These are phyloP conservation scores for Pythium guiyangense DNA, from an alignment of 352 stramenopile species.

Conservation along the genomic window DNA sequence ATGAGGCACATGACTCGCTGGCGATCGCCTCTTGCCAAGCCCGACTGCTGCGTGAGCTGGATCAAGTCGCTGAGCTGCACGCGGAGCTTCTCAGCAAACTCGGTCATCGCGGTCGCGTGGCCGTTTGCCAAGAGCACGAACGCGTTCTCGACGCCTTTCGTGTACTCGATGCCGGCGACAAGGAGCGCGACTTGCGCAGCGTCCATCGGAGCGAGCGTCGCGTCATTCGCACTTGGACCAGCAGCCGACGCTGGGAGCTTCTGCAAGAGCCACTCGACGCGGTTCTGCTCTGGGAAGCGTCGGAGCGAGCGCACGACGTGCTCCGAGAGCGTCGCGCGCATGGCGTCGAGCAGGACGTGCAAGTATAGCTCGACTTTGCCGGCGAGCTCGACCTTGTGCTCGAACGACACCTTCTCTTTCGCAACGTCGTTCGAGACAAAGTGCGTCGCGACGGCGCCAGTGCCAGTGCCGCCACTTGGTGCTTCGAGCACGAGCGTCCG, in stretches of 20 bases:
- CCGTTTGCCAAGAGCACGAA: slow-evolving; percentile 67
- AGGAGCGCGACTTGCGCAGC: slow-evolving; percentile 91
- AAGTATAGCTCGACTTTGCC: slow-evolving; percentile 97
- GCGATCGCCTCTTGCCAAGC: slow-evolving; percentile 83
- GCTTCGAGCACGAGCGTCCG: slow-evolving; percentile 64
- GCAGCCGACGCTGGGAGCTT: slow-evolving; percentile 28
- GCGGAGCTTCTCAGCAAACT: slow-evolving; percentile 81
- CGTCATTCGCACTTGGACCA: slow-evolving; percentile 12
- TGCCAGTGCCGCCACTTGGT: neutral
- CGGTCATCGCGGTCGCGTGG: slow-evolving; percentile 76
- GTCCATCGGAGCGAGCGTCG: slow-evolving; percentile 62
- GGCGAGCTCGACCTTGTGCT: slow-evolving; percentile 79
- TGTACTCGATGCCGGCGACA: slow-evolving; percentile 88
- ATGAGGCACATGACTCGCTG: slow-evolving; percentile 94
- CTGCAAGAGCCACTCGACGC: slow-evolving; percentile 92
- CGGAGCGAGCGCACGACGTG: slow-evolving; percentile 85
- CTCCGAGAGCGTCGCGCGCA: slow-evolving; percentile 87
- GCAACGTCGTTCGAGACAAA: slow-evolving; percentile 90
- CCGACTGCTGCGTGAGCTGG: slow-evolving; percentile 72
- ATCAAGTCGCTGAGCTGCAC: slow-evolving; percentile 93
- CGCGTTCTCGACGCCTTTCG: slow-evolving; percentile 76
- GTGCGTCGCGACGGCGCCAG: slow-evolving; percentile 55
- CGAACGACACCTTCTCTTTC: slow-evolving; percentile 88
- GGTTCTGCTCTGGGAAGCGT: slow-evolving; percentile 86
- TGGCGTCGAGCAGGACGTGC: slow-evolving; percentile 88